Percentiles rank a stretch among this genome's conserved stretches.
Conservation (phyloP, 1,284 basidiomycete genomes). For the Cerrena zonata region DNA sequence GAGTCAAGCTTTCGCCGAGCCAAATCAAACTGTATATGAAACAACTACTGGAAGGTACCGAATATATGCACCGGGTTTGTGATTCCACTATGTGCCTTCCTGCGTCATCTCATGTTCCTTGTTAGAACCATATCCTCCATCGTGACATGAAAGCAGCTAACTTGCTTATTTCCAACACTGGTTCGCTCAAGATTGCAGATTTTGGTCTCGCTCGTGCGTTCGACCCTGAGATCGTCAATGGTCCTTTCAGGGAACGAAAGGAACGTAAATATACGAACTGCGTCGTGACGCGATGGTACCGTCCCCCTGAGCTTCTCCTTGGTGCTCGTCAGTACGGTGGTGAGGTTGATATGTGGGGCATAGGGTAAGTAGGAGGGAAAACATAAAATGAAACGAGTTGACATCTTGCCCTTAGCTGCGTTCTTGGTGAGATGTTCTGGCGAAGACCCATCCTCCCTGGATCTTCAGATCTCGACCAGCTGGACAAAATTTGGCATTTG, state of each 20-base stretch:
- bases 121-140: slow-evolving; percentile 88
- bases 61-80: slow-evolving; percentile 86
- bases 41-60: slow-evolving; percentile 90
- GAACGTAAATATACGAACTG: slow-evolving; percentile 89
- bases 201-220: slow-evolving; percentile 89
- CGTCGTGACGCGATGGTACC: slow-evolving; percentile 98
- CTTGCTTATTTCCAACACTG: slow-evolving; percentile 84
- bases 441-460: slow-evolving; percentile 86
- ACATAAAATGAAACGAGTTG: slow-evolving; percentile 1
- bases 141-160: slow-evolving; percentile 99
- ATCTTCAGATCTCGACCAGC: slow-evolving; percentile 82
- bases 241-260: slow-evolving; percentile 36
- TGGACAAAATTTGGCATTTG: slow-evolving; percentile 84
- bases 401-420: slow-evolving; percentile 57
- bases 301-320: slow-evolving; percentile 90
- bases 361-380: slow-evolving; percentile 69
- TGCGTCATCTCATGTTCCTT: slow-evolving; percentile 9
- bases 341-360: slow-evolving; percentile 97
- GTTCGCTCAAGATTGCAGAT: slow-evolving; percentile 85
- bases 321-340: slow-evolving; percentile 87
- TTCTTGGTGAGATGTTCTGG: slow-evolving; percentile 93
- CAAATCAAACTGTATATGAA: slow-evolving; percentile 95
- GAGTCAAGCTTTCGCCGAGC: slow-evolving; percentile 73
- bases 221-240: slow-evolving; percentile 44
- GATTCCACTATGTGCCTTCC: slow-evolving; percentile 15